Evolutionary conservation across 176 grass and related monocot genomes (phyloP).

Genomic region (Rhynchospora pubera): DNA sequence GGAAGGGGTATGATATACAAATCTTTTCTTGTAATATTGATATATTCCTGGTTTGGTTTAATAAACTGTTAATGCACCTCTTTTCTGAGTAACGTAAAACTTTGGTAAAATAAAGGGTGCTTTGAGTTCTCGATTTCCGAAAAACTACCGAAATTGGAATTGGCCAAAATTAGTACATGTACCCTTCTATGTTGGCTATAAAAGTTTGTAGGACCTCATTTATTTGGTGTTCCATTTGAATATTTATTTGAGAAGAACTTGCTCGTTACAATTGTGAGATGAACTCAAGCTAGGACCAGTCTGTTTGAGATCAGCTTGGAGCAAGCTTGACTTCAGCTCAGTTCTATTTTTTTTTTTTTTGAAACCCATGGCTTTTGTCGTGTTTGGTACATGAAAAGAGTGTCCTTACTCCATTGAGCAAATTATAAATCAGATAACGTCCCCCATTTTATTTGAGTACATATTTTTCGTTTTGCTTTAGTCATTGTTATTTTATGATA

Average conservation of each 20-base stretch:
- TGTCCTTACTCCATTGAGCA: too few species aligned
- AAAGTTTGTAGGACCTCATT: neutral
- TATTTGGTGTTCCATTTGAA: neutral
- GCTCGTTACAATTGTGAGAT: too few species aligned
- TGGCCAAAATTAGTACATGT: neutral
- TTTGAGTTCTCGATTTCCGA: neutral
- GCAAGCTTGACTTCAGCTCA: neutral
- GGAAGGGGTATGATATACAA: constrained; percentile 49
- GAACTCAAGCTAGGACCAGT: neutral
- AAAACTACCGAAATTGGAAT: neutral
- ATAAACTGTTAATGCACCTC: neutral
- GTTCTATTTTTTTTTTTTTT: neutral
- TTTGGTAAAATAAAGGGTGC: neutral
- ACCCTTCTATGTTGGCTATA: neutral
- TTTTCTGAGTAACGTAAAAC: neutral
- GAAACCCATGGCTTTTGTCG: neutral
- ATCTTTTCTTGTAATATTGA: neutral
- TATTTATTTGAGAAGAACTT: neutral
- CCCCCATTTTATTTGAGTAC: neutral
- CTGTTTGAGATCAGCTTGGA: neutral
- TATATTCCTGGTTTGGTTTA: neutral
- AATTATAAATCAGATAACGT: too few species aligned
- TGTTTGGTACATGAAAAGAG: too few species aligned
- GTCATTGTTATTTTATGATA: neutral
- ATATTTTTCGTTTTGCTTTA: neutral